Evolutionary conservation across 148 eudicot genomes (phyloP).

Genomic region (Rhododendron henanense): DNA sequence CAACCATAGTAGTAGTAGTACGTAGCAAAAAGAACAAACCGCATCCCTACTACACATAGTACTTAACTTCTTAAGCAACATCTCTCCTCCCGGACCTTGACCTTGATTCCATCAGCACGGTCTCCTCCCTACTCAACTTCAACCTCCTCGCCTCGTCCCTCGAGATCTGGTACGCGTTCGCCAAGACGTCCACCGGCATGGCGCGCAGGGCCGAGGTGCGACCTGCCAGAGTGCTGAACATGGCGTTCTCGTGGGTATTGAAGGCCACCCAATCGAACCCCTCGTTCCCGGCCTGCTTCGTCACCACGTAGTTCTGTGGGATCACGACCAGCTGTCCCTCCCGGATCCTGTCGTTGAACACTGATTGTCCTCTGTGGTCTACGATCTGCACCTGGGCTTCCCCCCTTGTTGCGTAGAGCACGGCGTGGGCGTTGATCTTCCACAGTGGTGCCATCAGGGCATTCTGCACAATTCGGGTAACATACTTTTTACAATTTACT

Average conservation of each 20-base stretch:
- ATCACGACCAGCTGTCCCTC: constrained; percentile 60
- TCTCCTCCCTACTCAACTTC: constrained; percentile 47
- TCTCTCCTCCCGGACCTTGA: constrained; percentile 21
- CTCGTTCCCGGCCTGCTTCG: constrained; percentile 51
- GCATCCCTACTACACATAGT: neutral
- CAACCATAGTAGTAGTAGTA: neutral
- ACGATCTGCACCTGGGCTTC: constrained; percentile 42
- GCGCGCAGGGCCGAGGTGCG: constrained; percentile 58
- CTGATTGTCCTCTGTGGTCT: constrained; percentile 43
- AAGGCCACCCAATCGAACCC: constrained; percentile 72
- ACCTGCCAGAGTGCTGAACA: constrained; percentile 54
- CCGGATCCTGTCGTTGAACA: constrained; percentile 51
- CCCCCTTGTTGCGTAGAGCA: neutral
- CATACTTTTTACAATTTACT: neutral
- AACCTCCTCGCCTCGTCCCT: constrained; percentile 43
- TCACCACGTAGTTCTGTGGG: constrained; percentile 60
- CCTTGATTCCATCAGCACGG: constrained; percentile 31
- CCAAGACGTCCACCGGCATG: constrained; percentile 50
- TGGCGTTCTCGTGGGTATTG: constrained; percentile 62
- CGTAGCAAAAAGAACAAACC: neutral
- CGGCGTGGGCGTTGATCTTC: neutral
- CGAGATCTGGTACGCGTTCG: constrained; percentile 49
- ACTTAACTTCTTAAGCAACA: constrained; percentile 20
- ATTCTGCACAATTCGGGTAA: neutral
- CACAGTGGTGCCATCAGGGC: neutral